phyloP scores from a whole-genome alignment of 805 yeast genomes.

The Candida insectalens region DNA sequence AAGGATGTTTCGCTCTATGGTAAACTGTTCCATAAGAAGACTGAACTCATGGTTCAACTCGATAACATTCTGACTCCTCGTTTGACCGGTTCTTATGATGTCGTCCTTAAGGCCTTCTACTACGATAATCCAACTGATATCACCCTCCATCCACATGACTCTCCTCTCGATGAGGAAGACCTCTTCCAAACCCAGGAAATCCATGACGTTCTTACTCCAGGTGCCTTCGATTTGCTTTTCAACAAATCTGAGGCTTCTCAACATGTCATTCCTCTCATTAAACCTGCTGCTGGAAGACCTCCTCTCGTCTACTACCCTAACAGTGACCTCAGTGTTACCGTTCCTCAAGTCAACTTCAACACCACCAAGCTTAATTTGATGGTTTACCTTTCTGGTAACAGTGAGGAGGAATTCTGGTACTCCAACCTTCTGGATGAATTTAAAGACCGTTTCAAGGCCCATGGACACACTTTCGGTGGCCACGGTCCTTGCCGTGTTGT shows the following conservation, averaged over 20 bases:
- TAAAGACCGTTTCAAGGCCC: slow-evolving; percentile 27
- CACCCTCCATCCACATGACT: slow-evolving; percentile 6
- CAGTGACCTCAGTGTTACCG: slow-evolving; percentile 23
- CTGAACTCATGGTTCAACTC: slow-evolving; percentile 44
- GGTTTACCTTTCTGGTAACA: slow-evolving; percentile 64
- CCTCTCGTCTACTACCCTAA: slow-evolving; percentile 40
- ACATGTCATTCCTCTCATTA: slow-evolving; percentile 29
- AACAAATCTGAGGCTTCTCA: slow-evolving; percentile 28
- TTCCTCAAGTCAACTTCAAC: slow-evolving; percentile 42
- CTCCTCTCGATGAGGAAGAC: slow-evolving; percentile 1
- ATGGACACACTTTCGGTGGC: slow-evolving; percentile 36
- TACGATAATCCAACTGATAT: slow-evolving; percentile 24
- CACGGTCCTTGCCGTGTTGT: slow-evolving; percentile 68
- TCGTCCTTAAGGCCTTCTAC: slow-evolving; percentile 41
- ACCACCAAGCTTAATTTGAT: slow-evolving; percentile 53
- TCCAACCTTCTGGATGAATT: slow-evolving; percentile 43
- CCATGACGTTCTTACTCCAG: slow-evolving; percentile 14
- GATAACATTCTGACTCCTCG: slow-evolving; percentile 50
- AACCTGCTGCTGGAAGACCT: slow-evolving; percentile 19
- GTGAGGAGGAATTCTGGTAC: slow-evolving; percentile 81
- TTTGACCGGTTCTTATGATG: slow-evolving; percentile 52
- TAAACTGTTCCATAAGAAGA: slow-evolving; percentile 34
- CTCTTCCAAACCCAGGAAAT: slow-evolving; percentile 3
- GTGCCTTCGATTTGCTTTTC: slow-evolving; percentile 17
- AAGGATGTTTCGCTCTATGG: slow-evolving; percentile 59